These are phyloP conservation scores for Penicillium sp. DNA, from an alignment of 2,329 filamentous ascomycete genomes.

Conservation along the genomic window DNA sequence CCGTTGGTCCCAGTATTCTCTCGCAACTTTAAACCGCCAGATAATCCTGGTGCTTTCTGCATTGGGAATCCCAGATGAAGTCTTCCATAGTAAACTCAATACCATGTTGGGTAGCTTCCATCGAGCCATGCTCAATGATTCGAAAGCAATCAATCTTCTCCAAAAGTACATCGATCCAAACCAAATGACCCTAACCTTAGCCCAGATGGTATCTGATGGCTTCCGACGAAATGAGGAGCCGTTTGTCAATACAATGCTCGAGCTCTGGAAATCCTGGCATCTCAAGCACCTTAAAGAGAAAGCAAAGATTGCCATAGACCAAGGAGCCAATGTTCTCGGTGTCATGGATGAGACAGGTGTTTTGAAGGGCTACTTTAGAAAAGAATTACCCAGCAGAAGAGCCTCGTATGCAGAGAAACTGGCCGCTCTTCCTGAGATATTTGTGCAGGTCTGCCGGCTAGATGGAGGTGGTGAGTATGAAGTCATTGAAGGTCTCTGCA, in stretches of 20 bases:
- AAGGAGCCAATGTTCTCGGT: constrained; percentile 80
- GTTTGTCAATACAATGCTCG: constrained; percentile 68
- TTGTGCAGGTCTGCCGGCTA: constrained; percentile 65
- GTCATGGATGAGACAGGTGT: constrained; percentile 76
- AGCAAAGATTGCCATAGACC: constrained; percentile 68
- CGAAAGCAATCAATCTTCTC: constrained; percentile 58
- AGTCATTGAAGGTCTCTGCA: constrained; percentile 66
- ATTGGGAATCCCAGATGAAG: constrained; percentile 59
- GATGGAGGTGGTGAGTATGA: constrained; percentile 48
- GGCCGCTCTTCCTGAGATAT: constrained; percentile 68
- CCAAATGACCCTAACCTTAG: constrained; percentile 64
- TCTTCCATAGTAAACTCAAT: constrained; percentile 61
- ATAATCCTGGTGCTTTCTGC: constrained; percentile 75
- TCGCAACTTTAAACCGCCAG: constrained; percentile 78
- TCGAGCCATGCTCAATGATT: constrained; percentile 57
- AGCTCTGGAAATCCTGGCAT: constrained; percentile 80
- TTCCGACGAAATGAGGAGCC: constrained; percentile 70
- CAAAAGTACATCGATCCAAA: constrained; percentile 75
- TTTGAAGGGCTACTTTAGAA: constrained; percentile 61
- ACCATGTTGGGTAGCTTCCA: constrained; percentile 61
- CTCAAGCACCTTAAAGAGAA: constrained; percentile 89
- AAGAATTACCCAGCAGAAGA: constrained; percentile 30
- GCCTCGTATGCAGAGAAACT: constrained; percentile 38
- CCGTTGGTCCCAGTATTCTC: constrained; percentile 64
- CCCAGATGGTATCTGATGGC: constrained; percentile 66